Evolutionary conservation across 2,329 filamentous ascomycete species (phyloP), one percentile per base, ranked within the genome.

Genomic region (Aspergillus ruber): DNA sequence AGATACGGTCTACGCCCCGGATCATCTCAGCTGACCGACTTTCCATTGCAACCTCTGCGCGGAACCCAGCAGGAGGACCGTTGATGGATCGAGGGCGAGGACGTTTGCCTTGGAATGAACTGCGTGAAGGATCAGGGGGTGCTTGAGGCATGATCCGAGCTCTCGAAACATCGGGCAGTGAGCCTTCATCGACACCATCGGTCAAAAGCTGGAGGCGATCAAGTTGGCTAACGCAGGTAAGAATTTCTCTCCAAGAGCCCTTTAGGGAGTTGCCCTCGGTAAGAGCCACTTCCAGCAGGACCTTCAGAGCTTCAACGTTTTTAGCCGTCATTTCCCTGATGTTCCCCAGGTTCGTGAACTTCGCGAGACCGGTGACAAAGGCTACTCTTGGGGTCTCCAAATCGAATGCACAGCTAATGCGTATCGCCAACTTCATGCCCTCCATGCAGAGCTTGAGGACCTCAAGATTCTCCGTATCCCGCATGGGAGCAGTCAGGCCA

Each of bases 341-440:
- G 62, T 97, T 98, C 67, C 95, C 95, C 15, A 98, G 78, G 62
- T 96, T 97, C 8, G 94, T 96, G 46, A 90, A 91, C 58, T 95
- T 93, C 50, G 90, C 88, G 51, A 98, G 75, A 6, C 90, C 90
- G 1, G 89, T 90, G 51, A 98, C 88, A 66, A 98, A 98, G 1
- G 94, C 93, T 64, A 95, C 90, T 13, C 93, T 80, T 0, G 93
- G 88, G n/a, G 90, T 95, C 47, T 91, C 85, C 1, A 98, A 75
- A 54, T 95, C 90, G 61, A 98, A 98, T 3, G 94, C 74, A 64
- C 93, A 98, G 6, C 91, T 87, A 54, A 98, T 93, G 46, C 87
- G 86, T 49, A 95, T 94, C 0, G 93, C 90, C 49, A 98, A 78
- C 66, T 90, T 95, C 77, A 97, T 89, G 3, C 93, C 93, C 62